These are phyloP conservation scores for Fragaria vesca DNA, from an alignment of 306 rosid genomes.

Conservation along the genomic window DNA sequence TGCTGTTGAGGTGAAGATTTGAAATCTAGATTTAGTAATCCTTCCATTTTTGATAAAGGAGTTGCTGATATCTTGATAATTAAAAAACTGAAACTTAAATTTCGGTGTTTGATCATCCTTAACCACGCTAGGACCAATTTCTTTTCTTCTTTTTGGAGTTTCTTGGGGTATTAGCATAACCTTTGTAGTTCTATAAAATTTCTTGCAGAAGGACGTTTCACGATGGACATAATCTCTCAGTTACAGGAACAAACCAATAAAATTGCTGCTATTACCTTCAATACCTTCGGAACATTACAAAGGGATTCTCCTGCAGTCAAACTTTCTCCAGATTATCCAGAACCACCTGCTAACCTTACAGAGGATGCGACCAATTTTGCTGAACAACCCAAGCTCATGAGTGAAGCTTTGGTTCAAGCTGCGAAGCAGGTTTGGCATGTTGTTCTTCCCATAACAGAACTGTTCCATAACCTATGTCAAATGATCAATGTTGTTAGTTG, in stretches of 20 bases:
- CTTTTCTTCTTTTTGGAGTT: neutral
- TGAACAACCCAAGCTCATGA: constrained; percentile 77
- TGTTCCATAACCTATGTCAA: neutral
- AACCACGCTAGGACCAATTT: neutral
- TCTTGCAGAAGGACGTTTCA: constrained; percentile 2
- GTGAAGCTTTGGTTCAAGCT: constrained; percentile 73
- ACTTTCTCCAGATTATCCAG: constrained; percentile 74
- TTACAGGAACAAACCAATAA: constrained; percentile 77
- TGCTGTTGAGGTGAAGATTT: neutral
- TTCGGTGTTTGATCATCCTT: neutral
- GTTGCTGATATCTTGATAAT: too few species aligned
- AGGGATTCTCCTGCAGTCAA: constrained; percentile 90
- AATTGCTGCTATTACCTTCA: constrained; percentile 68
- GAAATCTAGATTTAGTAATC: neutral
- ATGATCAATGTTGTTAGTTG: neutral
- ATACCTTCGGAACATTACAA: constrained; percentile 77
- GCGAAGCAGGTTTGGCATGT: constrained; percentile 70
- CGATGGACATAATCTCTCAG: constrained; percentile 88
- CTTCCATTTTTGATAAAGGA: neutral
- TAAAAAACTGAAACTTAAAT: neutral
- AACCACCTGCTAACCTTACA: constrained; percentile 60
- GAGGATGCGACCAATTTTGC: constrained; percentile 55
- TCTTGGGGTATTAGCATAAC: neutral
- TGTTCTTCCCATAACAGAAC: neutral
- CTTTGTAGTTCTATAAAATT: neutral